Evolutionary conservation across 768 basidiomycete genomes (phyloP).

Genomic region (Tulasnella sp.): DNA sequence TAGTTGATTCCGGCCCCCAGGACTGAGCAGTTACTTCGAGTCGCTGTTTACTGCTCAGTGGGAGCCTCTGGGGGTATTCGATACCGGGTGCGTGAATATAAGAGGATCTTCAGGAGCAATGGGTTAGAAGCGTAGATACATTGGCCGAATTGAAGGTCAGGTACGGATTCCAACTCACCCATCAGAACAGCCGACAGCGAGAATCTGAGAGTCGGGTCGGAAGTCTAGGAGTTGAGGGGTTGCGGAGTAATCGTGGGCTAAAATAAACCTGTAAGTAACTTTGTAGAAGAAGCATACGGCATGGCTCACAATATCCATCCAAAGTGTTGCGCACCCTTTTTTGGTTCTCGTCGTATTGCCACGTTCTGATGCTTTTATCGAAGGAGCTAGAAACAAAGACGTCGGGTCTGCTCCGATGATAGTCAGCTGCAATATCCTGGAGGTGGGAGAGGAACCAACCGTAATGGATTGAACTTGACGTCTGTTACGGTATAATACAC

Average conservation of each 20-base stretch:
- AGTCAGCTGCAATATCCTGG: neutral
- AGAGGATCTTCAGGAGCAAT: neutral
- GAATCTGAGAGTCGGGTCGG: slow-evolving; percentile 13
- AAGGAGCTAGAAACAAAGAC: neutral
- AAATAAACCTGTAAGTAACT: neutral
- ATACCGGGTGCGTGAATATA: slow-evolving; percentile 4
- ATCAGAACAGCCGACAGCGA: slow-evolving; percentile 9
- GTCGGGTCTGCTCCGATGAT: neutral
- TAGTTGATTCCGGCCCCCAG: slow-evolving; percentile 6
- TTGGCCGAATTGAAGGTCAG: neutral
- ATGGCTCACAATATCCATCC: neutral
- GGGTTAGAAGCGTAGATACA: neutral
- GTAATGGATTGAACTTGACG: slow-evolving; percentile 18
- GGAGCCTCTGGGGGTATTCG: neutral
- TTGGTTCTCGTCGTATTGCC: slow-evolving; percentile 2
- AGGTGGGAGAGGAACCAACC: neutral
- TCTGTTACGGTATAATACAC: slow-evolving; percentile 10
- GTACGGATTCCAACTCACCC: neutral
- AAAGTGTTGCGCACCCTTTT: neutral
- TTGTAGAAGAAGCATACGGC: neutral
- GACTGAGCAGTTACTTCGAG: neutral
- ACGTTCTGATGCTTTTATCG: neutral
- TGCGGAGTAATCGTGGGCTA: neutral
- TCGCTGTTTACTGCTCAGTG: neutral
- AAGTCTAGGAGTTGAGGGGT: slow-evolving; percentile 7